Evolutionary conservation across 1,284 basidiomycete genomes (phyloP), one percentile per base, ranked within the genome.

Genomic region (Paramarasmius palmivorus): DNA sequence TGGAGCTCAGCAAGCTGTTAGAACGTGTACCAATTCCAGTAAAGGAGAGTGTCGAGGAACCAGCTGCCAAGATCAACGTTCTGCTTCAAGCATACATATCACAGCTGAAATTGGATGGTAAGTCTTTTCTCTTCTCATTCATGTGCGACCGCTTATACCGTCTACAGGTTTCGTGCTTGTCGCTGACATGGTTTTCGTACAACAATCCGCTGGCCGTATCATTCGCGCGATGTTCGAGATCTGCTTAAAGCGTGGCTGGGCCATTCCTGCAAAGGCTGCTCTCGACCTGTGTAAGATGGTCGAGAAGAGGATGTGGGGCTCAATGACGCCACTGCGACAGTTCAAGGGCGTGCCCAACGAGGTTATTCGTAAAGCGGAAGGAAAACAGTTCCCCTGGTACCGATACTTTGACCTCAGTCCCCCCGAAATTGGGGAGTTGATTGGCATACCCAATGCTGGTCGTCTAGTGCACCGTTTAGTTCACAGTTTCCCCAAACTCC

Each of bases 311-410:
- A 94, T 95, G 93, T 99, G 97, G 96, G 88, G 88, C 44, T 94
- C 94, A 0, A 99, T 99, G 95, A 95, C 95, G 0, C 96, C 96
- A 14, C 77, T 99, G 49, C 84, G 96, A 49, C 97, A 99, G 68
- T 99, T 98, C 81, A 92, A 88, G 65, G 88, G 90, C 63, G 88
- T 96, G 0, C 93, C 93, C 0, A 68, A 78, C 1, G 95, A 98
- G 57, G 88, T 99, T 41, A 78, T 99, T 50, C 81, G 92, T 49
- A 93, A 95, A 63, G 93, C 96, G 0, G 96, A 99, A 72, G 90
- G 94, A 38, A 99, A 99, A 68, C 96, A 99, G 79, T 99, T 97
- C 77, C 95, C 94, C 0, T 98, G 95, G 94, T 93, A 96, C 68
- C 86, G 93, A 39, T 97, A 96, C 75, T 97, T 95, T 62, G 93